A percentile compares a stretch with the other conserved stretches of the same genome.
These are phyloP conservation scores for Dinochytrium kinnereticum DNA, from an alignment of 371 early-diverging fungal genomes.

Conservation along the genomic window DNA sequence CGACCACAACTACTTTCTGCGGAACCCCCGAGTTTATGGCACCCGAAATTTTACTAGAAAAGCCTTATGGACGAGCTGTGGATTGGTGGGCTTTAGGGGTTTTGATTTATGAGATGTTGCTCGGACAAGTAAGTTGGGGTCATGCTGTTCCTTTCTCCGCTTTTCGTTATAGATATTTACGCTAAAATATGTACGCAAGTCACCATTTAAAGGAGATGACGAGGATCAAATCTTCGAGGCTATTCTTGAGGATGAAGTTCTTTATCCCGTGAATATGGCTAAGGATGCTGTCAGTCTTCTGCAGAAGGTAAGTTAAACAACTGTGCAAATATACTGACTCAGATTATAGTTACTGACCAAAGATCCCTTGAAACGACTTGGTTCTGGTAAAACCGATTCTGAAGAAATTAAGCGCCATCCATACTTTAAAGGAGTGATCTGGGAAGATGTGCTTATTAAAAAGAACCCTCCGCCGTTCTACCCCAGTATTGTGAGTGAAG, in stretches of 20 bases:
- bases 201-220: constrained; percentile 93
- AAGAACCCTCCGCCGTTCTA: constrained; percentile 86
- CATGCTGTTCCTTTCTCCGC: background rate
- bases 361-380: constrained; percentile 86
- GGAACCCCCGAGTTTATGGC: constrained; percentile 99
- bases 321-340: background rate
- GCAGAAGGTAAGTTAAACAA: constrained; percentile 75
- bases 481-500: constrained; percentile 73
- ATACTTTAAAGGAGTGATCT: constrained; percentile 92
- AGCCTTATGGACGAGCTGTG: constrained; percentile 89
- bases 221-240: constrained; percentile 96
- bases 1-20: constrained; percentile 93
- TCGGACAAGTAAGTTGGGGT: constrained; percentile 72
- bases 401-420: constrained; percentile 91
- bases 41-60: constrained; percentile 94
- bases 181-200: constrained; percentile 35
- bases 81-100: constrained; percentile 99
- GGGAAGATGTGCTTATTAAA: constrained; percentile 87
- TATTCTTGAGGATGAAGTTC: constrained; percentile 89
- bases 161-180: background rate
- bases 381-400: constrained; percentile 80
- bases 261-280: constrained; percentile 89
- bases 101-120: constrained; percentile 96
- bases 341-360: constrained; percentile 76
- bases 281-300: constrained; percentile 86